phyloP scores from a whole-genome alignment of 1,284 basidiomycete species.

The Sphagnurus paluster region DNA sequence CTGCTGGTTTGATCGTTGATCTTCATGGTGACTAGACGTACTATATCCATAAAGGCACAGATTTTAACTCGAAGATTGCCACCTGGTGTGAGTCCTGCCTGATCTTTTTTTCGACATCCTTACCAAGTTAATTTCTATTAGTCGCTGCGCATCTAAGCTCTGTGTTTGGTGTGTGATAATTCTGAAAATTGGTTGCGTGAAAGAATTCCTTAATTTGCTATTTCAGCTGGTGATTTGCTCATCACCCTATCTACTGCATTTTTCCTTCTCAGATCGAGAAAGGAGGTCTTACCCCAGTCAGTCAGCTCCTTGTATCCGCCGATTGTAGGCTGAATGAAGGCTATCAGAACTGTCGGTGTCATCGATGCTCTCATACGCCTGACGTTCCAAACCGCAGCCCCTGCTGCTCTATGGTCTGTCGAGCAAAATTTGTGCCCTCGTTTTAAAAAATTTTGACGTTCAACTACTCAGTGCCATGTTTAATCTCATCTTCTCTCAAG shows the following conservation, averaged over 20 bases:
- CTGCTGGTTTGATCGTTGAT: conserved; percentile 1
- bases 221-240: conserved; percentile 29
- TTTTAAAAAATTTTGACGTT: neutral
- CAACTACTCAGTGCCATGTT: conserved; percentile 28
- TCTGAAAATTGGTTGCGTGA: too few relatives aligned
- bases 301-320: neutral
- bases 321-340: neutral
- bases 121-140: conserved; percentile 11
- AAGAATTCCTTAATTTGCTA: too few relatives aligned
- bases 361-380: conserved; percentile 31
- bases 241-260: conserved; percentile 30
- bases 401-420: conserved; percentile 33
- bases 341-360: conserved; percentile 24
- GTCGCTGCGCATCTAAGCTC: conserved; percentile 33
- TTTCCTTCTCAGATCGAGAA: conserved; percentile 28
- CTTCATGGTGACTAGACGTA: conserved; percentile 22
- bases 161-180: conserved; percentile 33
- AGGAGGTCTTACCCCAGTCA: conserved; percentile 30
- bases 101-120: neutral
- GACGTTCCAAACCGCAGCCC: conserved; percentile 34
- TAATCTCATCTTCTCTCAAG: conserved; percentile 36
- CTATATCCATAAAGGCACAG: conserved; percentile 22
- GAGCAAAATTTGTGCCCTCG: neutral
- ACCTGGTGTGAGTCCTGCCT: conserved; percentile 32
- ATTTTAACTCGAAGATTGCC: conserved; percentile 19